Evolutionary conservation across 140 eudicot species (phyloP).

Genomic region (Bidens hawaiensis): DNA sequence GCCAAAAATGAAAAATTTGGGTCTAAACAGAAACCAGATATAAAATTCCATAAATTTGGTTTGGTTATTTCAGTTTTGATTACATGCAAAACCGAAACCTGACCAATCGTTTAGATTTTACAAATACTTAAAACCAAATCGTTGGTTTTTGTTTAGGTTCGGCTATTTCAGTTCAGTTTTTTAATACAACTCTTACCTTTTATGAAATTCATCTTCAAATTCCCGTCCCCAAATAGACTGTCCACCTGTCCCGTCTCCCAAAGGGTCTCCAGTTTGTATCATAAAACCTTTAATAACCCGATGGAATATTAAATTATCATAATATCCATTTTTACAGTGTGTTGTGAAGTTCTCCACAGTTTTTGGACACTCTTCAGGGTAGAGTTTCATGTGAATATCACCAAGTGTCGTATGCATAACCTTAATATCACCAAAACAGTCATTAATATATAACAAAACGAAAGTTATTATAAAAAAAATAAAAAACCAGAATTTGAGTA

Average conservation of each 20-base stretch:
- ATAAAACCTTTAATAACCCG: slow-evolving; percentile 96
- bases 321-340: slow-evolving; percentile 92
- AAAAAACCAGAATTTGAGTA: neutral
- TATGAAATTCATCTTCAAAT: slow-evolving; percentile 95
- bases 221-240: slow-evolving; percentile 99
- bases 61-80: no score
- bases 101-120: no score
- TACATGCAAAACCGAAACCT: no score
- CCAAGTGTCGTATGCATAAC: slow-evolving; percentile 89
- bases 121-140: no score
- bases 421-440: slow-evolving; percentile 32
- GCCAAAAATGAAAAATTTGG: no score
- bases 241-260: slow-evolving; percentile 99
- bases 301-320: slow-evolving; percentile 91
- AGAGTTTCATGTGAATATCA: slow-evolving; percentile 86
- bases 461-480: neutral
- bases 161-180: no score
- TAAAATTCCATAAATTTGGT: no score
- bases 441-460: slow-evolving; percentile 4
- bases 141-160: no score
- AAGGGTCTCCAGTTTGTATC: slow-evolving; percentile 98
- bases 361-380: slow-evolving; percentile 99
- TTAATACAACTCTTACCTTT: slow-evolving; percentile 48
- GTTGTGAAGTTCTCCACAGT: slow-evolving; percentile 98
- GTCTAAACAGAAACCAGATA: no score